phyloP scores from a whole-genome alignment of 2,329 filamentous ascomycete genomes.

The Alternaria rosae region DNA sequence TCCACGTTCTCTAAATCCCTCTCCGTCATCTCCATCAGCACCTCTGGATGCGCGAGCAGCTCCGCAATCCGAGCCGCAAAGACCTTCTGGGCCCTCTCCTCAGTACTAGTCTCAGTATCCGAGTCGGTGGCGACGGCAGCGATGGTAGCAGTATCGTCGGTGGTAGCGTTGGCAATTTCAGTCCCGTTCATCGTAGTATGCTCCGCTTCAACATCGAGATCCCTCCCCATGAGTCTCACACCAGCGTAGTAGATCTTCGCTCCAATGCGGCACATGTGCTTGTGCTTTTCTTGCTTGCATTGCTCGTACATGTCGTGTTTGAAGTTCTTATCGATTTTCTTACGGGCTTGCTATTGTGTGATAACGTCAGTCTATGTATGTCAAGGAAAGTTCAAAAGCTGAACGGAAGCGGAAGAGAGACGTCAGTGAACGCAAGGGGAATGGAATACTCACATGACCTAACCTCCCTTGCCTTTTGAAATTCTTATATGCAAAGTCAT shows the following conservation, averaged over 20 bases:
- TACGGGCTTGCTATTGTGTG: neutral
- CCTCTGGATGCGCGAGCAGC: neutral
- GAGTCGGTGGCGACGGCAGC: neutral
- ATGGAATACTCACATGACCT: neutral
- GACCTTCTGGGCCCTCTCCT: neutral
- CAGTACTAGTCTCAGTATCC: neutral
- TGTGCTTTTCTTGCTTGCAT: neutral
- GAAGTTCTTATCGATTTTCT: conserved; percentile 2
- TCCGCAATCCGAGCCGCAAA: neutral
- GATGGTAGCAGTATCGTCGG: neutral
- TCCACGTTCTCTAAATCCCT: neutral
- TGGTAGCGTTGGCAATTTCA: neutral
- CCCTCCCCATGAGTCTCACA: neutral
- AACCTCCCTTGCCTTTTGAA: neutral
- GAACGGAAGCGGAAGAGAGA: neutral
- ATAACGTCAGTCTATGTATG: too few relatives aligned
- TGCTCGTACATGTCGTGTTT: neutral
- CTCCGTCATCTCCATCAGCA: neutral
- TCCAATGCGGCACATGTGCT: neutral
- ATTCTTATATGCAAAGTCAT: neutral
- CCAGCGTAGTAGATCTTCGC: neutral
- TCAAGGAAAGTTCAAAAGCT: too few relatives aligned
- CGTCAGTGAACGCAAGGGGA: neutral
- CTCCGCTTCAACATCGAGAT: neutral
- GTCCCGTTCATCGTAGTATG: neutral